Percentiles rank a stretch among this genome's conserved stretches.
Conservation (phyloP, 768 basidiomycete species). For the Phaeotremella skinneri region DNA sequence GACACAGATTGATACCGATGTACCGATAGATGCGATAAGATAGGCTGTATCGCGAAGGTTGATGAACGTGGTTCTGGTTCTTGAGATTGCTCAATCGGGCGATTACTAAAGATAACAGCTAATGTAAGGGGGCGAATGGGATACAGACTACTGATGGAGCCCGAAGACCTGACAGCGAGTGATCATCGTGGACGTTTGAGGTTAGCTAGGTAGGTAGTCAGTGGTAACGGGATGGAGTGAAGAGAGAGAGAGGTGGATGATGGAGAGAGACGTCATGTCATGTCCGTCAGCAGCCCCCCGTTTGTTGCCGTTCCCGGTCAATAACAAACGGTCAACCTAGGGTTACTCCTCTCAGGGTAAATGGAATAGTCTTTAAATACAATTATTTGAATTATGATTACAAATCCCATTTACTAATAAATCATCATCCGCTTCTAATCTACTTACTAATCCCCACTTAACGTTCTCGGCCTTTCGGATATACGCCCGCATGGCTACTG, state of each 20-base stretch:
- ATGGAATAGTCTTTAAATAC: too few species aligned
- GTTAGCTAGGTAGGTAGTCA: background rate
- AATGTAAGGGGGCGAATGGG: background rate
- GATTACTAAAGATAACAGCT: background rate
- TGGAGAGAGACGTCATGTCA: background rate
- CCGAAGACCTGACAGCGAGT: conserved; percentile 29
- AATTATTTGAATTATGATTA: too few species aligned
- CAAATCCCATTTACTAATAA: too few species aligned
- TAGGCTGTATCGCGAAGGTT: too few species aligned
- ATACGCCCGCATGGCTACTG: too few species aligned
- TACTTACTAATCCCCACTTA: too few species aligned
- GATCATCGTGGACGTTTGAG: conserved; percentile 20
- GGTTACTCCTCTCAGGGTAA: too few species aligned
- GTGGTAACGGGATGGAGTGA: background rate
- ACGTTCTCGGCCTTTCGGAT: too few species aligned
- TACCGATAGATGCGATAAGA: too few species aligned
- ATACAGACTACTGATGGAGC: conserved; percentile 9
- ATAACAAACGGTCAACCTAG: conserved; percentile 12
- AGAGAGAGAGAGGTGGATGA: background rate
- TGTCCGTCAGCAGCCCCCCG: background rate
- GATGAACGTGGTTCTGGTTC: too few species aligned
- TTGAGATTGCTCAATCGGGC: background rate
- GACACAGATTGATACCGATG: too few species aligned
- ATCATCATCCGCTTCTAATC: too few species aligned
- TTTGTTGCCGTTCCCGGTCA: conserved; percentile 2